Percentiles rank a stretch among this genome's conserved stretches.
Conservation (phyloP, 129 eudicot genomes). For the Flaveria linearis region DNA sequence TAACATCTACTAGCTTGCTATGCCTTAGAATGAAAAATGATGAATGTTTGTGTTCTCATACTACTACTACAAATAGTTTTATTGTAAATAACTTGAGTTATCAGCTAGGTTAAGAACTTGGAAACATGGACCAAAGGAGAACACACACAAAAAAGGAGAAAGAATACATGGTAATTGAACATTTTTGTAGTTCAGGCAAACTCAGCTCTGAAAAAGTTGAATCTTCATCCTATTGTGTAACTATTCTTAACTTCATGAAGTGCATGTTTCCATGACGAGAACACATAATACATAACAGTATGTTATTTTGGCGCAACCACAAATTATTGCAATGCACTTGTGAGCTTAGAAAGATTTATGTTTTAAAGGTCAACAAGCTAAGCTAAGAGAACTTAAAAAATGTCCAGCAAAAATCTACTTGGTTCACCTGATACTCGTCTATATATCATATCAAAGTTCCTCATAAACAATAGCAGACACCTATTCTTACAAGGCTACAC, state of each 20-base stretch:
- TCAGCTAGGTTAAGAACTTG: conserved; percentile 2
- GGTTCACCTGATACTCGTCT: not conserved
- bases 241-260: conserved; percentile 3
- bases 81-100: not conserved
- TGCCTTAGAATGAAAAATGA: not conserved
- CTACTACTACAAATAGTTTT: conserved; percentile 11
- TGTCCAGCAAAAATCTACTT: not conserved
- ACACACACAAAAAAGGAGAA: not conserved
- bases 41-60: conserved; percentile 10
- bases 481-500: not conserved
- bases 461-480: not conserved
- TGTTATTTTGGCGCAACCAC: not conserved
- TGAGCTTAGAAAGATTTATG: not conserved
- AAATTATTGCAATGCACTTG: not conserved
- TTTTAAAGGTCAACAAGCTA: not conserved
- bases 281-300: not conserved
- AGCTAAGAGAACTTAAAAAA: not conserved
- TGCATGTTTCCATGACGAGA: not conserved
- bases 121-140: conserved; percentile 5
- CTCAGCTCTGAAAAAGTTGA: not conserved
- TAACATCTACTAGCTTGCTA: conserved; percentile 16
- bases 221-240: conserved; percentile 6
- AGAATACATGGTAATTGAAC: conserved; percentile 7
- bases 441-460: not conserved
- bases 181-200: not conserved